Evolutionary conservation across 192 early-diverging fungal species (phyloP).

Genomic region (Phlyctochytrium planicorne): DNA sequence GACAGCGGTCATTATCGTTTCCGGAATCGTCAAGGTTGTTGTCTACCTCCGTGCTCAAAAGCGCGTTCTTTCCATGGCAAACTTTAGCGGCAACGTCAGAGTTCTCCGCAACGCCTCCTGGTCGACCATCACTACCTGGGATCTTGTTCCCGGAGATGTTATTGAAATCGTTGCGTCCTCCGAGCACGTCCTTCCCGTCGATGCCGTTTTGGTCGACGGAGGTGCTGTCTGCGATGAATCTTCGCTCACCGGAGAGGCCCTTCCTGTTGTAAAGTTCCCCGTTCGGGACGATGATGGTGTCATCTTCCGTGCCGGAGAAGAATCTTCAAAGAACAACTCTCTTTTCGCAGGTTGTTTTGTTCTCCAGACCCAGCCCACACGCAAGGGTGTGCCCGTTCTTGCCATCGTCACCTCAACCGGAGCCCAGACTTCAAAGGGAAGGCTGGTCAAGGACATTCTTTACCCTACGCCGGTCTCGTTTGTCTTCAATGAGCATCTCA

Average conservation of each 20-base stretch:
- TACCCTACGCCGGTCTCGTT: constrained; percentile 70
- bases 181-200: constrained; percentile 58
- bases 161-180: constrained; percentile 47
- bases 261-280: constrained; percentile 75
- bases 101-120: constrained; percentile 61
- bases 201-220: constrained; percentile 67
- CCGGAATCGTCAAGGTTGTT: constrained; percentile 40
- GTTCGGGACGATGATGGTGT: constrained; percentile 53
- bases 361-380: constrained; percentile 49
- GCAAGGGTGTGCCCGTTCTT: constrained; percentile 34
- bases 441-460: constrained; percentile 73
- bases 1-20: constrained; percentile 39
- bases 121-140: constrained; percentile 43
- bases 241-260: constrained; percentile 74
- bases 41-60: constrained; percentile 36
- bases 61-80: constrained; percentile 44
- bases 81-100: constrained; percentile 41
- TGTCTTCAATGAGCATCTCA: constrained; percentile 78
- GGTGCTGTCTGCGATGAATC: constrained; percentile 74
- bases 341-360: constrained; percentile 70
- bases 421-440: constrained; percentile 65
- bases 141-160: constrained; percentile 75
- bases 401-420: constrained; percentile 68
- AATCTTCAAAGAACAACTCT: constrained; percentile 52
- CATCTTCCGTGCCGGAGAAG: constrained; percentile 17